These are phyloP conservation scores for Pyrus pyrifolia DNA, from an alignment of 306 rosid genomes.

Conservation along the genomic window DNA sequence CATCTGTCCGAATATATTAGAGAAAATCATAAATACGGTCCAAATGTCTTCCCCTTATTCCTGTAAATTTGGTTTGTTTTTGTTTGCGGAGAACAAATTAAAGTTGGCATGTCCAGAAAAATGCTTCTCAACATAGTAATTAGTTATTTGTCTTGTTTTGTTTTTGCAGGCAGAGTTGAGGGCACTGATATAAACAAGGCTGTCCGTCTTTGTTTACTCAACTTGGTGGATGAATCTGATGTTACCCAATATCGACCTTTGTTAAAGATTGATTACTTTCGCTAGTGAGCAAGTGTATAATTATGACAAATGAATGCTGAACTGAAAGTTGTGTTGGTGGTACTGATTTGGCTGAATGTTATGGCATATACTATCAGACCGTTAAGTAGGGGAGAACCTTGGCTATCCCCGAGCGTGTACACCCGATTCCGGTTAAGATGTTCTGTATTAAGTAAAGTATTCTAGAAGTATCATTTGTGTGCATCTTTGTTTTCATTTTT, in stretches of 20 bases:
- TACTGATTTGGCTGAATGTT: background rate
- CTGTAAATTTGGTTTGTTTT: background rate
- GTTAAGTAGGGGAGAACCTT: too few relatives aligned
- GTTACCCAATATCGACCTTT: background rate
- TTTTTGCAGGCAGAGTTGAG: slow-evolving; percentile 3
- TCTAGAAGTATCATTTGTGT: too few relatives aligned
- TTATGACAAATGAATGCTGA: background rate
- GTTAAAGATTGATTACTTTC: background rate
- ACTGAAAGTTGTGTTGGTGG: background rate
- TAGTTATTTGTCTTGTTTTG: background rate
- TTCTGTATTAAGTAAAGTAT: too few relatives aligned
- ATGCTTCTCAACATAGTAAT: background rate
- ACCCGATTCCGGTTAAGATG: too few relatives aligned
- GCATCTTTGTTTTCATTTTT: too few relatives aligned
- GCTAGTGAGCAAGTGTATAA: background rate
- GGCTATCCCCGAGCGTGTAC: too few relatives aligned
- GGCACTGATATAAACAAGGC: background rate
- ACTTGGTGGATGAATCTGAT: background rate
- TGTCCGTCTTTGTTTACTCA: background rate
- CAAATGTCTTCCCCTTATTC: background rate
- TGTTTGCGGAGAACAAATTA: background rate
- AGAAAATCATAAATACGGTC: background rate
- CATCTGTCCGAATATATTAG: background rate
- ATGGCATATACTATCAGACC: too few relatives aligned
- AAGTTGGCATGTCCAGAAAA: background rate